Percentiles rank a stretch among this genome's conserved stretches.
Evolutionary conservation across 2,329 filamentous ascomycete species (phyloP).

Genomic region (Elsinoe fawcettii): DNA sequence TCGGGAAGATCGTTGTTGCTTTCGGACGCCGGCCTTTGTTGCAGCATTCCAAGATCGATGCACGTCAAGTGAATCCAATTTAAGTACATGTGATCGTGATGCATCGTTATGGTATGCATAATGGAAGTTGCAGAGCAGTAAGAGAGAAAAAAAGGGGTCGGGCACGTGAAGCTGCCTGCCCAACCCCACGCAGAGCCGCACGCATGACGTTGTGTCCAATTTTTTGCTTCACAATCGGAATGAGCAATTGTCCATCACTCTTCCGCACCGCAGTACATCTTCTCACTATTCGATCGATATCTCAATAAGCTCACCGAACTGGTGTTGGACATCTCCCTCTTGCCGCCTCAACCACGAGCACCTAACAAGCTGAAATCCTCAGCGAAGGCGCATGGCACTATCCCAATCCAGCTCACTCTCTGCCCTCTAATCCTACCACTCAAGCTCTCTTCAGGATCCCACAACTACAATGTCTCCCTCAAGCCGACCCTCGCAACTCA

Average conservation of each 20-base stretch:
- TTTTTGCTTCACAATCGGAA: neutral
- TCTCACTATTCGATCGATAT: neutral
- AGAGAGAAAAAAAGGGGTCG: neutral
- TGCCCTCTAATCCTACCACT: neutral
- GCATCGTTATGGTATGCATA: neutral
- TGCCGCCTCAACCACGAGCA: no score
- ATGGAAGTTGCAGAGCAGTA: neutral
- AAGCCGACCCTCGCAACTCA: neutral
- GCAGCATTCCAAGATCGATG: no score
- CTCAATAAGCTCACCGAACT: no score
- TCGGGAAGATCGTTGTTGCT: no score
- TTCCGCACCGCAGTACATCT: neutral
- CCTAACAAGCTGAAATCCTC: no score
- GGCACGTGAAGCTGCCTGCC: neutral
- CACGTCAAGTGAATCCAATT: no score
- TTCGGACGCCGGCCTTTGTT: neutral
- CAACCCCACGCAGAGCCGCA: slow-evolving; percentile 6
- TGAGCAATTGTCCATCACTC: neutral
- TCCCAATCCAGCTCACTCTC: no score
- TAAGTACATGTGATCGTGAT: neutral
- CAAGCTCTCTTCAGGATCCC: neutral
- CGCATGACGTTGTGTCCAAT: slow-evolving; percentile 11
- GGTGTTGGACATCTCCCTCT: no score
- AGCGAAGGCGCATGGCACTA: no score
- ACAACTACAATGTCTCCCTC: neutral